Evolutionary conservation across 116 monocot genomes (phyloP), one percentile per base, ranked within the genome.

Genomic region (Iris pallida): DNA sequence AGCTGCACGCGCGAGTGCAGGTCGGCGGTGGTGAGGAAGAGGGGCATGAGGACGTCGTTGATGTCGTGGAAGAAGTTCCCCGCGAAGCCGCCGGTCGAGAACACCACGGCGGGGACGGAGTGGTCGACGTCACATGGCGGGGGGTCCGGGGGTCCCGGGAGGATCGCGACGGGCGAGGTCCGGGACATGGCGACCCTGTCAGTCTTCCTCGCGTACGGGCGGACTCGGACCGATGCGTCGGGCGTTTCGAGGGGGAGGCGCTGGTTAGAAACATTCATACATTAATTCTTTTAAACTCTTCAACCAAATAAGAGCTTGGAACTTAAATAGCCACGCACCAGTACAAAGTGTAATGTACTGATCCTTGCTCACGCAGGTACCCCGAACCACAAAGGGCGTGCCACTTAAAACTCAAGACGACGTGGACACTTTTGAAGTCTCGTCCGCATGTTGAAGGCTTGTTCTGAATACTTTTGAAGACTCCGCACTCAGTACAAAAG

Each of bases 51-150:
- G 52, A 87, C 85, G 59, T 94, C 90, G 76, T 87, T 94, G 76
- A 90, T 85, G 69, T 90, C 93, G 68, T 94, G 93, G 82, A 85
- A 94, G 16, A 85, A 79, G 72, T 94, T 94, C 42, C 90, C 93
- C 2, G 93, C 90, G 73, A 87, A 90, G 0, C 93, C 93, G 6
- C 87, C 90, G 0, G 75, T 85, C 1, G 93, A 90, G 72, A 94
- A 81, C 4, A 94, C 76, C 13, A 94, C 51, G 10, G 80, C 93
- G 2, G 87, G 90, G 2, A 82, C 93, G 4, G 55, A 65, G 60
- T 85, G 77, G 11, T 42, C 43, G 40, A 86, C 80, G 53, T 84
- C 86, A 55, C 93, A 93, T 4, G 48, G 3, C 16, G 10, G 45
- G 10, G 71, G 20, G 4, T 20, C 13, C 4, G 47, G 1, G 1